Evolutionary conservation across 768 basidiomycete species (phyloP).

Genomic region (Serendipita vermifera): DNA sequence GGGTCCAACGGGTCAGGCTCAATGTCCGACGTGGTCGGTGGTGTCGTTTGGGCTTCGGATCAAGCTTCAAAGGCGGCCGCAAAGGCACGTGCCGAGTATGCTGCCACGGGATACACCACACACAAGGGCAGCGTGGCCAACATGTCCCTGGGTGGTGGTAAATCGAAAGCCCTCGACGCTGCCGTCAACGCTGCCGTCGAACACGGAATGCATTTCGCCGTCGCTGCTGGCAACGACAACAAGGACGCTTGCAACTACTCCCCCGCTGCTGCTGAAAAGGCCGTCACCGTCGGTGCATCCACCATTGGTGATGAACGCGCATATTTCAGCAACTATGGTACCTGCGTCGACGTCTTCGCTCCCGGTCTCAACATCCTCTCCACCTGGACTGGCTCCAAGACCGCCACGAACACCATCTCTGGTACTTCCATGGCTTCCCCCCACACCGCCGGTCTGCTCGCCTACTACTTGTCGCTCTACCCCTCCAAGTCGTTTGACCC

Average conservation of each 20-base stretch:
- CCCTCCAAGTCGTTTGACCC: conserved; percentile 54
- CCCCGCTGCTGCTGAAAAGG: conserved; percentile 67
- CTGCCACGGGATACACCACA: conserved; percentile 53
- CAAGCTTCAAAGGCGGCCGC: conserved; percentile 36
- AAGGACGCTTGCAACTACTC: conserved; percentile 87
- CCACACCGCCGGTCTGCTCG: conserved; percentile 77
- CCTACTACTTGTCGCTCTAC: conserved; percentile 86
- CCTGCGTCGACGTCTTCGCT: conserved; percentile 86
- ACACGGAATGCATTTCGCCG: conserved; percentile 84
- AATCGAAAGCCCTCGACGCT: conserved; percentile 69
- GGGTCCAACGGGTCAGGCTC: conserved; percentile 89
- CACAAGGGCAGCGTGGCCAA: conserved; percentile 95
- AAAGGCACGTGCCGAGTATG: conserved; percentile 52
- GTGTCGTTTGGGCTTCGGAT: conserved; percentile 67
- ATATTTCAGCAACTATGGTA: conserved; percentile 85
- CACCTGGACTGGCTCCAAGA: conserved; percentile 57
- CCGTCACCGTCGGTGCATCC: conserved; percentile 89
- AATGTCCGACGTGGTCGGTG: conserved; percentile 87
- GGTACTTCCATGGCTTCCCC: conserved; percentile 95
- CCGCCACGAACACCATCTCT: conserved; percentile 61
- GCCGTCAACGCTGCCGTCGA: conserved; percentile 78
- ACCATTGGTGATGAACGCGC: conserved; percentile 71
- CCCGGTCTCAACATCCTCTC: conserved; percentile 85
- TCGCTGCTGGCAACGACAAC: conserved; percentile 71
- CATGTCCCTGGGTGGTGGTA: conserved; percentile 96